Conservation (phyloP, 768 basidiomycete species). For the Trametes coccinea region DNA sequence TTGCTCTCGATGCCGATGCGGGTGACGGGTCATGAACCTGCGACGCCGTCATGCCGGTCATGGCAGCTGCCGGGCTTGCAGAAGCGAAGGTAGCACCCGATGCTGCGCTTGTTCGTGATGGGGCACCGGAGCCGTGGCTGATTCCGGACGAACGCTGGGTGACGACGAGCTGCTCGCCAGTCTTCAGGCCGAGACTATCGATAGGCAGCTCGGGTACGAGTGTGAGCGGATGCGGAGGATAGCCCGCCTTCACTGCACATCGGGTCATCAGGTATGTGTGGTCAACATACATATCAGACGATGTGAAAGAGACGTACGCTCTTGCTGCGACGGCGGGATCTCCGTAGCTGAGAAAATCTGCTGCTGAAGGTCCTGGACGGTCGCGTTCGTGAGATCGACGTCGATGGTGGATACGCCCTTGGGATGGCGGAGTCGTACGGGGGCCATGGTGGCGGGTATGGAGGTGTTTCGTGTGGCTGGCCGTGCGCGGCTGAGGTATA, state of each 20-base stretch:
- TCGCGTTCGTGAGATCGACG: constrained; percentile 54
- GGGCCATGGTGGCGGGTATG: constrained; percentile 50
- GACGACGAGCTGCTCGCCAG: constrained; percentile 88
- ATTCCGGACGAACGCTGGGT: constrained; percentile 38
- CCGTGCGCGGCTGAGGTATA: background rate
- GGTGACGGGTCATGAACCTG: constrained; percentile 21
- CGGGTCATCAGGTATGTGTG: background rate
- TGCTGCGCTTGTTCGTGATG: constrained; percentile 1
- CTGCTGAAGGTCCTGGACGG: constrained; percentile 75
- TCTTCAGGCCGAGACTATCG: constrained; percentile 70
- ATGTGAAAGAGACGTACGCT: constrained; percentile 39
- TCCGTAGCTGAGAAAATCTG: constrained; percentile 65
- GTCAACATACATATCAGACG: background rate
- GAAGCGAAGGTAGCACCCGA: constrained; percentile 16
- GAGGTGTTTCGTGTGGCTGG: too few relatives aligned
- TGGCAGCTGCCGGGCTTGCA: constrained; percentile 27
- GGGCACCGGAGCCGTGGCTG: constrained; percentile 8
- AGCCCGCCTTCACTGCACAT: constrained; percentile 72
- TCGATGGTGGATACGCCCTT: constrained; percentile 80
- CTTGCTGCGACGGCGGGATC: constrained; percentile 77
- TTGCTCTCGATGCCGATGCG: constrained; percentile 20
- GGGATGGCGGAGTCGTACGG: constrained; percentile 81
- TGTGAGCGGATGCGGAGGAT: constrained; percentile 76
- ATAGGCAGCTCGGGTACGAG: constrained; percentile 74
- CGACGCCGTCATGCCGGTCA: constrained; percentile 27